These are phyloP conservation scores for Beta lomatogona DNA, from an alignment of 179 eudicot species.

Conservation along the genomic window DNA sequence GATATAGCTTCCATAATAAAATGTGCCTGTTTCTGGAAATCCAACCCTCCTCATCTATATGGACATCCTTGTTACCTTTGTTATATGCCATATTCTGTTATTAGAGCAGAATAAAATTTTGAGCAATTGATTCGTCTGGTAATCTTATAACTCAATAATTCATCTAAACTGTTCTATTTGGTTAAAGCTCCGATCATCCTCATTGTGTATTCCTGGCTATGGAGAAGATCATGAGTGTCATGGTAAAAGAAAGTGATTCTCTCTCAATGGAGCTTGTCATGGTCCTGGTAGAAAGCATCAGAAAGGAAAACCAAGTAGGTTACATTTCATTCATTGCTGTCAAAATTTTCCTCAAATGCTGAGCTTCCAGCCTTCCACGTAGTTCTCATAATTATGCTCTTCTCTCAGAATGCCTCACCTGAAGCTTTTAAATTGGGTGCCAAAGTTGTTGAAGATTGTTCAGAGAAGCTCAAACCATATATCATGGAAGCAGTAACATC, in stretches of 20 bases:
- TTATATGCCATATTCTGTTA: neutral
- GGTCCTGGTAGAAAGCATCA: constrained; percentile 49
- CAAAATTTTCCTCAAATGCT: neutral
- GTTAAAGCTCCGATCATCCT: constrained; percentile 55
- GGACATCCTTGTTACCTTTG: neutral
- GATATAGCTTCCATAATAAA: neutral
- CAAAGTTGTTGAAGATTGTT: constrained; percentile 53
- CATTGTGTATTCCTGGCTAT: constrained; percentile 48
- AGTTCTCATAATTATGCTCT: constrained; percentile 1
- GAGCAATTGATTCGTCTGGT: neutral
- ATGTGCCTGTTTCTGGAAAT: neutral
- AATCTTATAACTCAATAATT: neutral
- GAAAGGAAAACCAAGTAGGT: constrained; percentile 57
- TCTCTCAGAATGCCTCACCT: constrained; percentile 52
- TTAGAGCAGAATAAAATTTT: neutral
- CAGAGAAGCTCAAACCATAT: constrained; percentile 52
- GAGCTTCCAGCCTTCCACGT: neutral
- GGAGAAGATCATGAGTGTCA: constrained; percentile 61
- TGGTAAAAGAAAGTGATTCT: constrained; percentile 63
- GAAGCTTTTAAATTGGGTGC: constrained; percentile 59
- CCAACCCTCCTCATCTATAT: neutral
- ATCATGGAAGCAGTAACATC: constrained; percentile 44
- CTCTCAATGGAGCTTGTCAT: constrained; percentile 50
- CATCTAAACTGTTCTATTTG: constrained; percentile 11
- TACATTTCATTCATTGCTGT: neutral